Percentiles rank a stretch among this genome's conserved stretches.
Evolutionary conservation across 495 filamentous ascomycete species (phyloP).

Genomic region (Talaromyces proteolyticus): DNA sequence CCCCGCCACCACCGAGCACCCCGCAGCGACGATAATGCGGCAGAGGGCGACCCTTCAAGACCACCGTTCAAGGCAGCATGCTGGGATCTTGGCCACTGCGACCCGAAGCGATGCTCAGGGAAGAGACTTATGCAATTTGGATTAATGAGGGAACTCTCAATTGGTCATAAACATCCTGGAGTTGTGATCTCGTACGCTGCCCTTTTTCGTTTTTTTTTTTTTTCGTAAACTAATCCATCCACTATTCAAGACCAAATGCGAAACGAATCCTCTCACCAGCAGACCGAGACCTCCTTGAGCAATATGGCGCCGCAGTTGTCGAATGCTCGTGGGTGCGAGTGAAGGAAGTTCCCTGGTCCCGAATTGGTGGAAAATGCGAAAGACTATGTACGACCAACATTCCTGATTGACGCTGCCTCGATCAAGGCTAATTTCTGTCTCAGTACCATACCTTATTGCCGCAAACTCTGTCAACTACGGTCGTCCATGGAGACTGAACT

Average conservation of each 20-base stretch:
- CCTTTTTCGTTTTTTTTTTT: constrained; percentile 1
- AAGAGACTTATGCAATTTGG: constrained; percentile 89
- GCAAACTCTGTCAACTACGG: constrained; percentile 98
- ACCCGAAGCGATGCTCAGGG: constrained; percentile 93
- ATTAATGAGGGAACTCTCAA: constrained; percentile 85
- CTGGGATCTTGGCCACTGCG: constrained; percentile 97
- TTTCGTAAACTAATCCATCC: not conserved
- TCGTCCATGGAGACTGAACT: constrained; percentile 89
- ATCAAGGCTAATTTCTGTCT: too few species aligned
- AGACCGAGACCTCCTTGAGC: constrained; percentile 73
- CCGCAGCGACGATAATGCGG: constrained; percentile 30
- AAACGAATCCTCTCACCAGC: constrained; percentile 77
- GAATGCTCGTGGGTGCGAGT: constrained; percentile 96
- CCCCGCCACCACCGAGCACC: constrained; percentile 41
- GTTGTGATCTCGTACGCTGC: constrained; percentile 73
- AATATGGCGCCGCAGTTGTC: constrained; percentile 89
- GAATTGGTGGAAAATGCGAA: constrained; percentile 94
- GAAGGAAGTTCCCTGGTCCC: constrained; percentile 81
- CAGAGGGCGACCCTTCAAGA: constrained; percentile 24
- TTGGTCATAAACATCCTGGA: constrained; percentile 85
- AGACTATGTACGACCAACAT: constrained; percentile 59
- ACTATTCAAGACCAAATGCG: constrained; percentile 65
- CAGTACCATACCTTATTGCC: constrained; percentile 88
- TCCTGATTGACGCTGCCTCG: too few species aligned
- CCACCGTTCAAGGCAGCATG: constrained; percentile 87